Base-by-base conservation (phyloP, 2,329 filamentous ascomycete species). In the Paecilomyces niveus region DNA sequence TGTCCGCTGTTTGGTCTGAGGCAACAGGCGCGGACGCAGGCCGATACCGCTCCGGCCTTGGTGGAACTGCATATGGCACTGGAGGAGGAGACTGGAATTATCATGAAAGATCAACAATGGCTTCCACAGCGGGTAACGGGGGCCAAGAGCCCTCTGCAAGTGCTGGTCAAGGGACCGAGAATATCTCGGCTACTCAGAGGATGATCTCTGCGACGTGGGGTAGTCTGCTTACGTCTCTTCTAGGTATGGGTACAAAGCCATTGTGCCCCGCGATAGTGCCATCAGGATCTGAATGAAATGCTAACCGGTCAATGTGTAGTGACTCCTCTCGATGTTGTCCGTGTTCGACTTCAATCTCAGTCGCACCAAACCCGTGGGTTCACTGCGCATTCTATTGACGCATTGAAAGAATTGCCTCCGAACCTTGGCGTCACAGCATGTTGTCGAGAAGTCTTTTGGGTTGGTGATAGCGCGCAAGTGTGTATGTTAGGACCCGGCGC, bases 391-490 rank as follows among this genome's bases (percentile, higher is more conserved):
- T 75, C 69, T 50, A 73, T 65, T 3, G 70, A 74, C 59, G 76
- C 77, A 54, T 84, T 89, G 65, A 86, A 85, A 62, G 85, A 88
- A 63, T 83, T 94, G 54, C 90, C 91, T 57, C 86, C 89, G 31
- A 90, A 93, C 68, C 84, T 97, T 54, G 94, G 94, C 61, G 90
- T 97, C 57, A 96, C 92, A 15, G 87, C 92, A 45, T 99, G 94
- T 76, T 99, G 94, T 72, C 87, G 94, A 61, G 93, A 99, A 74
- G 93, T 99, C 35, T 99, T 97, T 74, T 99, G 96, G 81, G 86
- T 93, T 63, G 92, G 91, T 64, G 92, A 95, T 70, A 89, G 88
- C 72, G 84, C 87, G 24, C 88, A 91, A 59, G 85, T 89, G 63
- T 96, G 92, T 71, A 80, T 96, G 62, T 89, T 89, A n/a, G 84